phyloP scores from a whole-genome alignment of 2,329 filamentous ascomycete genomes.

The Pseudophaeomoniella oleicola region DNA sequence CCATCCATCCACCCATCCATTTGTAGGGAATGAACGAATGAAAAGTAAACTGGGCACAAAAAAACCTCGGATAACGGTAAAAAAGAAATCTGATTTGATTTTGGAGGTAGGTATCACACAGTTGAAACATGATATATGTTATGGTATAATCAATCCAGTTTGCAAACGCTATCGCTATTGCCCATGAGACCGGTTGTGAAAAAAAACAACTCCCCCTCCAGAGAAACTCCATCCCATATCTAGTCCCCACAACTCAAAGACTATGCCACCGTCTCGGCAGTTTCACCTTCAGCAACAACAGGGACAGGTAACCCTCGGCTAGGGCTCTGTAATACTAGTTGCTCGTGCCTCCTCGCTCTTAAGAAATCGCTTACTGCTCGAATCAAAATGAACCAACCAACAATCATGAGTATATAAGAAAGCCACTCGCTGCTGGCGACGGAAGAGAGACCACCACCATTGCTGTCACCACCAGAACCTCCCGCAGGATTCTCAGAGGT shows the following conservation, averaged over 20 bases:
- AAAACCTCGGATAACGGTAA: too few relatives aligned
- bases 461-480: conserved; percentile 15
- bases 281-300: conserved; percentile 75
- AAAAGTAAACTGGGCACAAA: too few relatives aligned
- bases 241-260: background rate
- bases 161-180: too few relatives aligned
- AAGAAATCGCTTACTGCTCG: conserved; percentile 85
- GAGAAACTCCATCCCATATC: background rate
- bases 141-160: too few relatives aligned
- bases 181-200: too few relatives aligned
- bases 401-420: conserved; percentile 86
- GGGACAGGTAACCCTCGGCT: conserved; percentile 74
- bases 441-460: conserved; percentile 31
- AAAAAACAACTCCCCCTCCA: too few relatives aligned
- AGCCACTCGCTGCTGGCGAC: conserved; percentile 74
- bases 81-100: too few relatives aligned
- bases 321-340: conserved; percentile 82
- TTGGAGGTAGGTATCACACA: too few relatives aligned
- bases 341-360: conserved; percentile 75
- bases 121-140: too few relatives aligned
- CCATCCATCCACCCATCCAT: too few relatives aligned
- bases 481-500: conserved; percentile 14
- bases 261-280: conserved; percentile 60
- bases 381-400: conserved; percentile 96
- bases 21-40: too few relatives aligned